A percentile compares a stretch with the other conserved stretches of the same genome.
phyloP scores from a whole-genome alignment of 805 yeast species.

The Suhomyces prunicola region DNA sequence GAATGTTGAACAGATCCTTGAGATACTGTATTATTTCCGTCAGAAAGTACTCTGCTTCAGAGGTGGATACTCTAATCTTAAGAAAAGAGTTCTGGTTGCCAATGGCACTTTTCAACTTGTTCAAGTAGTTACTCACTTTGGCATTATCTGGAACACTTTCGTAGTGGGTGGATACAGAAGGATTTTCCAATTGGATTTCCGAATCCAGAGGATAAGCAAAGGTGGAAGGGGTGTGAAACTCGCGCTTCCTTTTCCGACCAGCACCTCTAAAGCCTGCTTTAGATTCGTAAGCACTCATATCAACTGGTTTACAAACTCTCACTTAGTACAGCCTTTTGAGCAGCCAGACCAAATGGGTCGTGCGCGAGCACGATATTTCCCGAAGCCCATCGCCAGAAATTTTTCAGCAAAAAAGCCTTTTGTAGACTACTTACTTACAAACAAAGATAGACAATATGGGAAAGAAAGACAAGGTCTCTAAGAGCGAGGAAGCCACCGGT shows the following conservation, averaged over 20 bases:
- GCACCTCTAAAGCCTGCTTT: conserved; percentile 2
- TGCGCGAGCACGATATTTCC: neutral
- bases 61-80: conserved; percentile 17
- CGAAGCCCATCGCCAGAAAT: conserved; percentile 6
- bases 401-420: conserved; percentile 10
- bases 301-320: neutral
- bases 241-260: conserved; percentile 2
- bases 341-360: neutral
- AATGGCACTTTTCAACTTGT: conserved; percentile 10
- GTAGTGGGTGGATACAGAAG: neutral
- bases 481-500: conserved; percentile 27
- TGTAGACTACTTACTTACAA: neutral
- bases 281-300: neutral
- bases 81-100: conserved; percentile 8
- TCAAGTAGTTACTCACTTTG: conserved; percentile 23
- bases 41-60: conserved; percentile 27
- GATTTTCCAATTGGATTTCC: conserved; percentile 5
- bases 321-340: neutral
- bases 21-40: conserved; percentile 11
- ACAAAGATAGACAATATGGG: conserved; percentile 25
- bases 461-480: conserved; percentile 46
- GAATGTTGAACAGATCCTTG: conserved; percentile 18
- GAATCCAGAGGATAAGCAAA: neutral
- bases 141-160: conserved; percentile 20
- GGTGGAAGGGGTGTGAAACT: neutral